phyloP scores from a whole-genome alignment of 495 filamentous ascomycete genomes.

The Xylaria acuta region DNA sequence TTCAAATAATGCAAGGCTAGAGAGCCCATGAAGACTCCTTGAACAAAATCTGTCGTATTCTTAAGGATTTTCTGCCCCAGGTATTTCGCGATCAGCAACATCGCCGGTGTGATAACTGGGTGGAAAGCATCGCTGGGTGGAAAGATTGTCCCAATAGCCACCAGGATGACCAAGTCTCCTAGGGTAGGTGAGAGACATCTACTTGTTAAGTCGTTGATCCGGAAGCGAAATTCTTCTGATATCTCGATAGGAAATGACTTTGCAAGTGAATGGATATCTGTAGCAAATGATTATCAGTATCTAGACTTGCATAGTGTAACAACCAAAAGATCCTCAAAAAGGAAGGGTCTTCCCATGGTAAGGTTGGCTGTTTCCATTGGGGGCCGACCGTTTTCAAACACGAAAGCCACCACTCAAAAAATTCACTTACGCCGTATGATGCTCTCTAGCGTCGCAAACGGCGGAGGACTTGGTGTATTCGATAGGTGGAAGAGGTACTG shows the following conservation, averaged over 20 bases:
- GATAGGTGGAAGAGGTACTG: constrained; percentile 77
- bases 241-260: constrained; percentile 81
- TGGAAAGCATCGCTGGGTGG: constrained; percentile 98
- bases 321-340: not conserved
- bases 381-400: not conserved
- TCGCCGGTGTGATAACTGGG: constrained; percentile 86
- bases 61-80: constrained; percentile 77
- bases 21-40: constrained; percentile 78
- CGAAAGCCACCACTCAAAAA: not conserved
- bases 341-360: not conserved
- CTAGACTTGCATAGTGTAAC: not conserved
- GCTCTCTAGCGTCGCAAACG: constrained; percentile 50
- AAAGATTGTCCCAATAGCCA: constrained; percentile 82
- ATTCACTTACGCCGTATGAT: constrained; percentile 43
- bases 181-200: constrained; percentile 66
- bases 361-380: not conserved
- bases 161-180: constrained; percentile 81
- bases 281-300: constrained; percentile 4
- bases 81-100: constrained; percentile 79
- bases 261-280: constrained; percentile 80
- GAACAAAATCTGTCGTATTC: constrained; percentile 66
- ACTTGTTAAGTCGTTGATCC: constrained; percentile 69
- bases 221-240: constrained; percentile 74
- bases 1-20: constrained; percentile 81
- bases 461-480: constrained; percentile 42